phyloP scores from a whole-genome alignment of 139 green algal species.

The Tetradesmus lagerheimii region DNA sequence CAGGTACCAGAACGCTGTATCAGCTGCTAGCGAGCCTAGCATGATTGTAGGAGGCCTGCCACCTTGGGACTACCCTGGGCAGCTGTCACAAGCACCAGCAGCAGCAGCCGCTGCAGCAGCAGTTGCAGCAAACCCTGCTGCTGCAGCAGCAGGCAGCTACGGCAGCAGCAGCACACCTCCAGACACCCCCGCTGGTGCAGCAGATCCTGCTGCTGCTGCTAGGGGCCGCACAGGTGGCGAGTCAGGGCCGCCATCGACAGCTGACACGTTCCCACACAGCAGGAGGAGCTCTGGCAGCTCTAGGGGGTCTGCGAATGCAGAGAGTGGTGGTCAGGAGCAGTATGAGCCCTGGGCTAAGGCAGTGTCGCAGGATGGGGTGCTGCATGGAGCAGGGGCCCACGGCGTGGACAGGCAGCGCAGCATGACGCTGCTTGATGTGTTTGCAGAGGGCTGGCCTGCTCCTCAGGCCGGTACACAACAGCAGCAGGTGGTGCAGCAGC shows the following conservation, averaged over 20 bases:
- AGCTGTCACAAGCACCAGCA: not conserved
- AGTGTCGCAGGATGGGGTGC: not conserved
- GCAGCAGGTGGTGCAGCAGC: slow-evolving; percentile 28
- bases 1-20: not conserved
- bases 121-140: not conserved
- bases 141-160: not conserved
- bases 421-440: not conserved
- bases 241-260: not conserved
- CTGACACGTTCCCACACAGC: not conserved
- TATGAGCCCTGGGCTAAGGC: slow-evolving; percentile 29
- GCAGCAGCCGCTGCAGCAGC: not conserved
- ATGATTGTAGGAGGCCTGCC: not conserved
- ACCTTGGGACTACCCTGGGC: not conserved
- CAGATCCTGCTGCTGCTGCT: not conserved
- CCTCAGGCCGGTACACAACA: not conserved
- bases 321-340: not conserved
- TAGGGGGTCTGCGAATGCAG: not conserved
- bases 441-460: not conserved
- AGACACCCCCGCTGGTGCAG: not conserved
- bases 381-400: not conserved
- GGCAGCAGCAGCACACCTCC: not conserved
- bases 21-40: not conserved
- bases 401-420: not conserved
- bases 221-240: not conserved
- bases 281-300: slow-evolving; percentile 14